Evolutionary conservation across 306 rosid species (phyloP), one percentile per base, ranked within the genome.

Genomic region (Cotoneaster glaucophyllus): DNA sequence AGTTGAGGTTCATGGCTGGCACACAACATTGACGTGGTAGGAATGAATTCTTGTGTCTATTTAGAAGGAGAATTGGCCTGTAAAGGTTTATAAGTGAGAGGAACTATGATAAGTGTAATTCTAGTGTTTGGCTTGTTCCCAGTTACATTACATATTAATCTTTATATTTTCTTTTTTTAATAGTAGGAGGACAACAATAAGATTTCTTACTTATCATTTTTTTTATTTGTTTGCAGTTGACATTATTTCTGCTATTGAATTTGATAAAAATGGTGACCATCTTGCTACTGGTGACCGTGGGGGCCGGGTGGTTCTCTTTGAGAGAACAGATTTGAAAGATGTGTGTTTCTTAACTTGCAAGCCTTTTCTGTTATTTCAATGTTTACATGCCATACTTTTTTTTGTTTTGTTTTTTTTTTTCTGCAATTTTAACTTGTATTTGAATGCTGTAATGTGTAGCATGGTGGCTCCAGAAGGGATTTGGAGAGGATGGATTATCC

Each of bases 221-320:
- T 37, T 59, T 68, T 50, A 76, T 80, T 73, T 24, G 71, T 77
- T 84, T 82, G 82, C 94, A 96, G 99, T 96, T 84, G 99, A 96
- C 86, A 92, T 96, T 71, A 96, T 96, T 79, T 96, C 99, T 82
- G 99, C 99, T 32, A 96, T 96, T 74, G 99, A 96, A 81, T 96
- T 96, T 53, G 99, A 96, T 85, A 92, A 85, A 84, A 88, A 84
- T 71, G 99, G 99, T 56, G 93, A 92, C 82, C 97, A 92, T 89
- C 99, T 96, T 77, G 99, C 98, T 79, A 96, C 99, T 14, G 99
- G 99, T 31, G 99, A 96, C 78, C 97, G 98, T n/a, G 99, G 99
- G 74, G 99, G 99, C 41, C 93, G 99, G 64, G 99, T 96, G 72
- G 99, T 96, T 82, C 99, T 96, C 53, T 96, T 96, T 83, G 99